Evolutionary conservation across 2,329 filamentous ascomycete species (phyloP), one percentile per base, ranked within the genome.

Genomic region (Fusarium decemcellulare): DNA sequence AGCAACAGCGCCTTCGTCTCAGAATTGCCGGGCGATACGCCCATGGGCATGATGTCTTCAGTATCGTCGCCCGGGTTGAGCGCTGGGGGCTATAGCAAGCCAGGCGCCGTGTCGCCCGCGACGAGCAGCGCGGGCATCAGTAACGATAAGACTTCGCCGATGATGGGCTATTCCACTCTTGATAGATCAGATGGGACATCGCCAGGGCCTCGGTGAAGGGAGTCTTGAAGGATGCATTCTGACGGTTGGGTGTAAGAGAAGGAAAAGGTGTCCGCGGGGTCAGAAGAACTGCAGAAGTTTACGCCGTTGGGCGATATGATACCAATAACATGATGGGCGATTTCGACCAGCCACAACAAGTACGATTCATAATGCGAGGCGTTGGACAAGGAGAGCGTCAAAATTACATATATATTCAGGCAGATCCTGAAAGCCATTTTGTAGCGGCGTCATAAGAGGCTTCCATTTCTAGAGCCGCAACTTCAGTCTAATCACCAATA

Each of bases 11-110:
- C 63, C 4, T 36, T 44, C 39, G 37, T 63, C 6, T 59, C 58
- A 8, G 68, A 71, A 40, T 42, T 70, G 7, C 68, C 68, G 1
- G 67, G 48, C 10, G 61, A 70, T 32, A 7, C 11, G 5, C 61
- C 61, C 16, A 34, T 15, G 16, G 27, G 30, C 44, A 30, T 53
- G 23, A 40, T 48, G 15, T 44, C 50, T 23, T 46, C 57, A 5
- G 23, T 40, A 29, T 60, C 59, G 18, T 61, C 59, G 8, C 52
- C 52, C 6, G 59, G 44, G 7, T 11, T 61, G 3, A 63, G 52
- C 11, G 8, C 44, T 2, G 39, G 27, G 18, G 43, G 15, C 8
- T 14, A 6, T 15, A 44, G n/a, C 18, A 39, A 46, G 15, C 3
- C 36, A 16, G n/a, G 16, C 8, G 39, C 12, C 34, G 27, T 48